Evolutionary conservation across 2,329 filamentous ascomycete genomes (phyloP).

Genomic region (Verticillium albo-atrum): DNA sequence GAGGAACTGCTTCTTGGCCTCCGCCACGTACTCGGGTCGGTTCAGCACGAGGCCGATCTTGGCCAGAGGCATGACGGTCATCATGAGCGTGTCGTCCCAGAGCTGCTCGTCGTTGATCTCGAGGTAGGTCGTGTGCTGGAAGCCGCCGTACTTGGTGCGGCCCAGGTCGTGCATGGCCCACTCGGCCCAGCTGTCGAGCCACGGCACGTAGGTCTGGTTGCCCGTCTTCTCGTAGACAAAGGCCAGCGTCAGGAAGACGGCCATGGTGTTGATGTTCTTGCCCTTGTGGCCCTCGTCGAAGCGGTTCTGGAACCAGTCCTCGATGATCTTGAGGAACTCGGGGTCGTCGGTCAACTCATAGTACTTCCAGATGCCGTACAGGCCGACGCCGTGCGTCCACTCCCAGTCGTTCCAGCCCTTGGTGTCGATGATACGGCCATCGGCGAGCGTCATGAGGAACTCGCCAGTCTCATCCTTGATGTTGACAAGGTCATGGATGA

Average conservation of each 20-base stretch:
- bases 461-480: conserved; percentile 72
- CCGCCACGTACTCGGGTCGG: conserved; percentile 68
- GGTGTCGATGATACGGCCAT: conserved; percentile 75
- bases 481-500: conserved; percentile 72
- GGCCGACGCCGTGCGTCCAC: conserved; percentile 75
- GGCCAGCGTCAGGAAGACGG: conserved; percentile 69
- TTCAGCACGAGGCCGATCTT: conserved; percentile 72
- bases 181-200: conserved; percentile 77
- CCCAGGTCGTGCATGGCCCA: conserved; percentile 77
- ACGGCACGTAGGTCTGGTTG: conserved; percentile 66
- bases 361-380: conserved; percentile 81
- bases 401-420: conserved; percentile 84
- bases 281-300: conserved; percentile 69
- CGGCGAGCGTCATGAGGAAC: conserved; percentile 65
- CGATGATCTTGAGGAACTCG: conserved; percentile 59
- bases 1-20: conserved; percentile 74
- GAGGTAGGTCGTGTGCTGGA: conserved; percentile 73
- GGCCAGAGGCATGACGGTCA: conserved; percentile 76
- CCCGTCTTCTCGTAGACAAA: conserved; percentile 72
- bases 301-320: conserved; percentile 67
- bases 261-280: conserved; percentile 86
- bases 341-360: conserved; percentile 65
- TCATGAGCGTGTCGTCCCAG: conserved; percentile 86
- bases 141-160: conserved; percentile 65
- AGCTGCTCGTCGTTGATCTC: conserved; percentile 68